Evolutionary conservation across 73 alveolate species (phyloP).

Genomic region (Breviolum minutum): DNA sequence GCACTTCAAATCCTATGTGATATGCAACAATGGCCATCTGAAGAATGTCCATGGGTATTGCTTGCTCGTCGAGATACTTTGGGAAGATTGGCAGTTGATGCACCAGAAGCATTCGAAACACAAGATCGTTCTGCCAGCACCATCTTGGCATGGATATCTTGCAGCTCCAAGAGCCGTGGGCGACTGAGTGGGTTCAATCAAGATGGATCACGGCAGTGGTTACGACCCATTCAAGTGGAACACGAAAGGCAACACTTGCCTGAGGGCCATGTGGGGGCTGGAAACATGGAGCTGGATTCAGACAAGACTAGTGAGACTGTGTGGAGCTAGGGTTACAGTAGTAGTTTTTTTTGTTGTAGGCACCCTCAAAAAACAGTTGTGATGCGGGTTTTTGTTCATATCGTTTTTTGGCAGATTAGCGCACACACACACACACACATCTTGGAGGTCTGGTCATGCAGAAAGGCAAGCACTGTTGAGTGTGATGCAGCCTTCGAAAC

Average conservation of each 20-base stretch:
- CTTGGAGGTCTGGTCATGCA: slow-evolving; percentile 30
- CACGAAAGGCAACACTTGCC: background rate
- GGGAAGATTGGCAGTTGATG: background rate
- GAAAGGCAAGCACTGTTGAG: slow-evolving; percentile 29
- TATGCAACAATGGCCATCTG: background rate
- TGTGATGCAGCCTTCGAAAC: background rate
- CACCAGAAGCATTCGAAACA: background rate
- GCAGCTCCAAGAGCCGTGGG: background rate
- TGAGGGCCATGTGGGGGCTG: background rate
- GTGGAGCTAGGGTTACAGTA: too few species aligned
- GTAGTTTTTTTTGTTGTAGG: too few species aligned
- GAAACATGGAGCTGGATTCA: background rate
- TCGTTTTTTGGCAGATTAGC: too few species aligned
- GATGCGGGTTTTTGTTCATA: too few species aligned
- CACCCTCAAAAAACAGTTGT: too few species aligned
- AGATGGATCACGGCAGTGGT: slow-evolving; percentile 14
- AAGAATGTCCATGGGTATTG: background rate
- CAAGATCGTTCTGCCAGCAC: background rate
- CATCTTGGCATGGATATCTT: slow-evolving; percentile 8
- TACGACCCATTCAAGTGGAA: slow-evolving; percentile 3
- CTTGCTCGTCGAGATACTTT: background rate
- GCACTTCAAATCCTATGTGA: background rate
- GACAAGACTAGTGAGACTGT: too few species aligned
- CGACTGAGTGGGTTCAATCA: background rate
- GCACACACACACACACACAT: background rate